phyloP scores from a whole-genome alignment of 1,284 basidiomycete genomes.

The Tilletiopsis washingtonensis region DNA sequence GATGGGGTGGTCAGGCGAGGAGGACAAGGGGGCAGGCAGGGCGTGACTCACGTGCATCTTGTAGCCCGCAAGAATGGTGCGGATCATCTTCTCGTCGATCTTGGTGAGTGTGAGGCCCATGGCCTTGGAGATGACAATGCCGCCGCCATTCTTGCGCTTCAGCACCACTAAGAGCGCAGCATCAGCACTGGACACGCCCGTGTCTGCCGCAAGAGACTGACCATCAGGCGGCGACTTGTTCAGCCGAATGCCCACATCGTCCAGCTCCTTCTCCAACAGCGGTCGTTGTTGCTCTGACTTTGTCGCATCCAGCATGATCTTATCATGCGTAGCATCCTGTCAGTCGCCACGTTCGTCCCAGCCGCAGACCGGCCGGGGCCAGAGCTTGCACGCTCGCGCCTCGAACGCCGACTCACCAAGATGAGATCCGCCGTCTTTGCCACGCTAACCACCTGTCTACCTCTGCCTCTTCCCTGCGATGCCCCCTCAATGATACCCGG shows the following conservation, averaged over 20 bases:
- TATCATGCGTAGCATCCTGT: too few species aligned
- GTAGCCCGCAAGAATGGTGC: slow-evolving; percentile 64
- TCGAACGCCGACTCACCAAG: slow-evolving; percentile 15
- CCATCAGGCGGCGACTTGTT: slow-evolving; percentile 84
- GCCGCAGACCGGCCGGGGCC: too few species aligned
- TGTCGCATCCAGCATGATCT: slow-evolving; percentile 87
- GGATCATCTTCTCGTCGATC: slow-evolving; percentile 89
- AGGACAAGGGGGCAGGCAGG: background rate
- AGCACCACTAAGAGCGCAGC: slow-evolving; percentile 47
- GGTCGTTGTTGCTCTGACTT: slow-evolving; percentile 87
- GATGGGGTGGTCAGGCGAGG: background rate
- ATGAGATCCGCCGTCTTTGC: slow-evolving; percentile 92
- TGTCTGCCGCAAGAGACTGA: slow-evolving; percentile 8
- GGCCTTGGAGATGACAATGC: slow-evolving; percentile 55
- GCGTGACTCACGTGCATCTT: slow-evolving; percentile 31
- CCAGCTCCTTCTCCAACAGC: slow-evolving; percentile 81
- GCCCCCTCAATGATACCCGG: slow-evolving; percentile 98
- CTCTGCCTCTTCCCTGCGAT: slow-evolving; percentile 68
- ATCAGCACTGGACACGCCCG: too few species aligned
- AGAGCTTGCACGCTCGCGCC: background rate
- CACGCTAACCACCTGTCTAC: slow-evolving; percentile 76
- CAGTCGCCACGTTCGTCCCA: too few species aligned
- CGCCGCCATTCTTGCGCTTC: slow-evolving; percentile 75
- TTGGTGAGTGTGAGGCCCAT: slow-evolving; percentile 73
- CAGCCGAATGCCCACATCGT: slow-evolving; percentile 89